Evolutionary conservation across 176 grass and related monocot genomes (phyloP).

Genomic region (Aegilops sharonensis): DNA sequence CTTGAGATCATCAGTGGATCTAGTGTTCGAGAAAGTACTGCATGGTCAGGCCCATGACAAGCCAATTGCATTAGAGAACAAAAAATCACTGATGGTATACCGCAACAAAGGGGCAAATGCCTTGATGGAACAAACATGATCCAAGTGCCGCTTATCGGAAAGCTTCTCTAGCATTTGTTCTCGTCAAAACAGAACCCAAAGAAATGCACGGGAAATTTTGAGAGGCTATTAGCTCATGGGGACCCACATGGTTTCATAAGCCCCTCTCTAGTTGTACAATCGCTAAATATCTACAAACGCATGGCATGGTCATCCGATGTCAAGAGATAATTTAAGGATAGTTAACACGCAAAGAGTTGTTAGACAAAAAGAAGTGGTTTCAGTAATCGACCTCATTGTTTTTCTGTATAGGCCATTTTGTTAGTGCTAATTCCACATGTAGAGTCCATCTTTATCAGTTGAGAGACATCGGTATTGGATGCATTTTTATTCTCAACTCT

Average conservation of each 20-base stretch:
- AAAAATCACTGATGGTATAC: background rate
- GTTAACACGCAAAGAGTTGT: no score
- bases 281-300: background rate
- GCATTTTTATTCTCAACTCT: no score
- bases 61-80: no score
- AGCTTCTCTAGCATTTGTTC: background rate
- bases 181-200: background rate
- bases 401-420: background rate
- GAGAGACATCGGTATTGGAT: no score
- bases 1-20: no score
- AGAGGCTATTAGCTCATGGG: background rate
- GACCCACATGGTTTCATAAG: background rate
- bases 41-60: no score
- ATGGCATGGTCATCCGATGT: background rate
- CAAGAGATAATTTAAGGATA: no score
- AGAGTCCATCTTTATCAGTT: background rate
- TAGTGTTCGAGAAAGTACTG: no score
- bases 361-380: no score
- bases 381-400: background rate
- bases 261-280: background rate
- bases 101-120: background rate
- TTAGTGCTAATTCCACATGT: background rate
- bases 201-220: background rate
- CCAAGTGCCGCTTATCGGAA: background rate
- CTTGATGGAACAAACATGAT: background rate